A percentile compares a stretch with the other conserved stretches of the same genome.
phyloP scores from a whole-genome alignment of 495 filamentous ascomycete genomes.

The Articulospora tetracladia region DNA sequence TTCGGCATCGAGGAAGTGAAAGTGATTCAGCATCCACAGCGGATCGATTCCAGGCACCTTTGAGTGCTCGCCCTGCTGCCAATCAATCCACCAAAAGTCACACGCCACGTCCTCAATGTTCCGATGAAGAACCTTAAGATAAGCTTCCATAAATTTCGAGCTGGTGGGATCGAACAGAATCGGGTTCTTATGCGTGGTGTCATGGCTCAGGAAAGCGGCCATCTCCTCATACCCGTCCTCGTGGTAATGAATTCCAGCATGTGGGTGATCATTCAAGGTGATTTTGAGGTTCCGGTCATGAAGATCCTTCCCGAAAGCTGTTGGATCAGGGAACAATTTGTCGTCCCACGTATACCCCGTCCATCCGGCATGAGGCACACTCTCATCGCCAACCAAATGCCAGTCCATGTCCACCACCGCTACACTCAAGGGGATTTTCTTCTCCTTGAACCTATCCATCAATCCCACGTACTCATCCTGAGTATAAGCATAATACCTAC shows the following conservation, averaged over 20 bases:
- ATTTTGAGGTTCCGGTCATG: slow-evolving; percentile 41
- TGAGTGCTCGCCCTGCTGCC: slow-evolving; percentile 54
- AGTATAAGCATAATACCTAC: slow-evolving; percentile 51
- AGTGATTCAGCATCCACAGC: slow-evolving; percentile 61
- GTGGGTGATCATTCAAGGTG: slow-evolving; percentile 55
- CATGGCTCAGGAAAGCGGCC: slow-evolving; percentile 40
- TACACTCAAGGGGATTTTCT: slow-evolving; percentile 49
- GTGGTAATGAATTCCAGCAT: slow-evolving; percentile 45
- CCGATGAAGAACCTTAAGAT: slow-evolving; percentile 50
- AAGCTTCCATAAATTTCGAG: slow-evolving; percentile 50
- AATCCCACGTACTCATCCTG: slow-evolving; percentile 47
- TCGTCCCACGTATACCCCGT: slow-evolving; percentile 60
- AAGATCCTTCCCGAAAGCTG: slow-evolving; percentile 37
- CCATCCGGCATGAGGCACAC: slow-evolving; percentile 39
- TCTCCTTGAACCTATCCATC: slow-evolving; percentile 42
- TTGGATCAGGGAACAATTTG: slow-evolving; percentile 49
- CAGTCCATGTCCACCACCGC: slow-evolving; percentile 61
- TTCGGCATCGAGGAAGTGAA: slow-evolving; percentile 48
- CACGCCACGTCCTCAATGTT: slow-evolving; percentile 44
- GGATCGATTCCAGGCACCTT: slow-evolving; percentile 53
- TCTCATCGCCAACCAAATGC: slow-evolving; percentile 44
- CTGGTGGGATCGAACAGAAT: slow-evolving; percentile 51
- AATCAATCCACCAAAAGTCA: slow-evolving; percentile 63
- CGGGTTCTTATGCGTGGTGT: slow-evolving; percentile 39
- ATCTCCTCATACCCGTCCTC: slow-evolving; percentile 51